Evolutionary conservation across 2,329 filamentous ascomycete species (phyloP).

Genomic region (Hymenoscyphus albidus): DNA sequence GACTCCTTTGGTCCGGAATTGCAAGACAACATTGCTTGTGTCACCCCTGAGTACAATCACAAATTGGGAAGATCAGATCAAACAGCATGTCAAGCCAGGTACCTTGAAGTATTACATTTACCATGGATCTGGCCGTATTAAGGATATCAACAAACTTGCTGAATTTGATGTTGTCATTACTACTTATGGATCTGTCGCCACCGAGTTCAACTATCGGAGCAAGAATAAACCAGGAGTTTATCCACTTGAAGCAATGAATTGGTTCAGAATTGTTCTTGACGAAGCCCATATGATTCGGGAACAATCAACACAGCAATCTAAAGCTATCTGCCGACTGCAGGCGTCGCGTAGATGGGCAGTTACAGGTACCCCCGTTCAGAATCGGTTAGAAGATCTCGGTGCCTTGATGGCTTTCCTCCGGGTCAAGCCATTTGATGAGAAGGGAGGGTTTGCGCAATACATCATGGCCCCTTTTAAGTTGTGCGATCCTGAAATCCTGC

Average conservation of each 20-base stretch:
- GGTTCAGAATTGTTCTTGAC: constrained; percentile 91
- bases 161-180: constrained; percentile 83
- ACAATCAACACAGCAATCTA: constrained; percentile 74
- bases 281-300: constrained; percentile 95
- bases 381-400: constrained; percentile 84
- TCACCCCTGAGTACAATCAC: constrained; percentile 86
- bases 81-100: constrained; percentile 66
- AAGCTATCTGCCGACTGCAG: constrained; percentile 75
- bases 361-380: constrained; percentile 95
- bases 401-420: constrained; percentile 83
- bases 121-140: constrained; percentile 74
- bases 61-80: constrained; percentile 94
- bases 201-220: constrained; percentile 65
- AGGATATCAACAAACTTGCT: constrained; percentile 63
- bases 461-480: constrained; percentile 85
- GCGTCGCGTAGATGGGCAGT: constrained; percentile 89
- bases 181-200: constrained; percentile 84
- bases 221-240: constrained; percentile 56
- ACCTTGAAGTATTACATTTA: constrained; percentile 75
- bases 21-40: constrained; percentile 77
- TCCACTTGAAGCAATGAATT: constrained; percentile 74
- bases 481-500: constrained; percentile 77
- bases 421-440: constrained; percentile 79
- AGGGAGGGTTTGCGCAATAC: constrained; percentile 68
- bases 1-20: constrained; percentile 56